Base-by-base conservation (phyloP, 345 rosid genomes). In the Sapria himalayana region DNA sequence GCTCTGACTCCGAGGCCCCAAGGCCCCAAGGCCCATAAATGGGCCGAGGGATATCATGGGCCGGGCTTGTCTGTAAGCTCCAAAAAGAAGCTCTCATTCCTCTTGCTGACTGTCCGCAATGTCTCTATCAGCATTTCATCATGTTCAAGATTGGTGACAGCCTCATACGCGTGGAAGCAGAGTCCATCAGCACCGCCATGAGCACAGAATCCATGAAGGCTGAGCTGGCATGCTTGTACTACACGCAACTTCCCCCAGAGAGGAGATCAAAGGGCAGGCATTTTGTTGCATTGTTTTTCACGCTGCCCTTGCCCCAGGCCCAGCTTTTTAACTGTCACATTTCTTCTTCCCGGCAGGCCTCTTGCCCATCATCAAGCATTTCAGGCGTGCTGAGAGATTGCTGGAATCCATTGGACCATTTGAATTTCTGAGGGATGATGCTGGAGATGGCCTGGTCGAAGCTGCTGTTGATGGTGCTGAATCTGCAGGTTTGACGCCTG, bases 191-290 rank as follows among this genome's bases (percentile, higher is more conserved):
- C 49, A 65, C 64, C 41, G 63, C 46, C 39, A 50, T 63, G 34
- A 45, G 46, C 65, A 56, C 55, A 0, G 78, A 72, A 64, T 70
- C 73, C 47, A 39, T 76, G 62, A 76, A 65, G 71, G 78, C 71
- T 64, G 82, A 76, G 48, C 64, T 89, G 41, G 81, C 91, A 25
- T 89, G 94, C 64, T 59, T 67, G 43, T 89, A 82, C 55, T 89
- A 65, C 65, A 51, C 79, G 40, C 78, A 71, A 60, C 81, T 89
- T 53, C 69, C 98, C 15, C 27, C 21, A 10, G 84, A 79, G 49
- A 85, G 64, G 66, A 74, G 71, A 67, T 64, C 74, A 11, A 78
- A 76, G 55, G 98, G 98, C 82, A 53, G 52, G 61, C 12, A 17
- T 23, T 3, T 49, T 12, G 13, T n/a, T 16, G 12, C 15, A 17